These are phyloP conservation scores for Termitomyces sp. DNA, from an alignment of 768 basidiomycete species.

Conservation along the genomic window DNA sequence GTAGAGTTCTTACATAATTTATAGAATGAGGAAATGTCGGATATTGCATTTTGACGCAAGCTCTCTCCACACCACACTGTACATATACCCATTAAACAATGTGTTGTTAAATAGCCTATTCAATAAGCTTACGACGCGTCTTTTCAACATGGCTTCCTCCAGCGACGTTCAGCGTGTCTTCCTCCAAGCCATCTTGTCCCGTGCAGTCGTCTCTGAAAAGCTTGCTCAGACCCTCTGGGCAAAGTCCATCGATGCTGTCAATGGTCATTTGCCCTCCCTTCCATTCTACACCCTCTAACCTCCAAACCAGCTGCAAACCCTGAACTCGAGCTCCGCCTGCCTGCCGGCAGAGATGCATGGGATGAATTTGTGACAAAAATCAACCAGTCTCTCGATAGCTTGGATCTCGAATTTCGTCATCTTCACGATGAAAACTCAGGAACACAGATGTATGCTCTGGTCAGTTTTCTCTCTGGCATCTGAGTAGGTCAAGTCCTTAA, in stretches of 20 bases:
- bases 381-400: conserved; percentile 56
- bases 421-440: conserved; percentile 61
- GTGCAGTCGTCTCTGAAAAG: conserved; percentile 57
- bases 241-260: conserved; percentile 61
- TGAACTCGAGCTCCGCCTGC: conserved; percentile 37
- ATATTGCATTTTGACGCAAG: too few relatives aligned
- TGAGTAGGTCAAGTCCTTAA: not conserved
- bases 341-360: conserved; percentile 44
- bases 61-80: too few relatives aligned
- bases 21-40: too few relatives aligned
- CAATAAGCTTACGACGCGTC: conserved; percentile 12
- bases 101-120: too few relatives aligned
- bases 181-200: conserved; percentile 71
- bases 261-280: conserved; percentile 37
- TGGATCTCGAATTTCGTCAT: conserved; percentile 70
- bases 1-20: too few relatives aligned
- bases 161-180: conserved; percentile 72
- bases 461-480: conserved; percentile 26
- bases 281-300: conserved; percentile 4
- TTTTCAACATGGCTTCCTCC: conserved; percentile 33
- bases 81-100: too few relatives aligned
- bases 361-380: conserved; percentile 51
- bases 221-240: conserved; percentile 63
- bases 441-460: conserved; percentile 60
- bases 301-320: conserved; percentile 43